These are phyloP conservation scores for Aspergillus nidulans DNA, from an alignment of 495 filamentous ascomycete species.

Conservation along the genomic window DNA sequence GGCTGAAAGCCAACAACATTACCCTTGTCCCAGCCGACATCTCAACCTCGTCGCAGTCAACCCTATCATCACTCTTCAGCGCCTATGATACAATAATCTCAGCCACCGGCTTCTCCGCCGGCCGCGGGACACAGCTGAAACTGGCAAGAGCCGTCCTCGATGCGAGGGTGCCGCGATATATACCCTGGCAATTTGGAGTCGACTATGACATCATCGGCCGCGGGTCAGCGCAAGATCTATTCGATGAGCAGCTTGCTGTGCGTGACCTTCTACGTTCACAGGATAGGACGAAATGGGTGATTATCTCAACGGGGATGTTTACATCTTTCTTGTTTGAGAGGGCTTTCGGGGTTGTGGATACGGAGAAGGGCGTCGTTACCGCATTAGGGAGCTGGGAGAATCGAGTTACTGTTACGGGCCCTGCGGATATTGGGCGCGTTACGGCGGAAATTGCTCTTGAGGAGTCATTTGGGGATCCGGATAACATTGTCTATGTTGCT, in stretches of 20 bases:
- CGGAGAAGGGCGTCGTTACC: slow-evolving; percentile 28
- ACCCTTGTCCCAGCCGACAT: slow-evolving; percentile 46
- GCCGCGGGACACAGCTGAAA: slow-evolving; percentile 48
- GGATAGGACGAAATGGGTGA: slow-evolving; percentile 45
- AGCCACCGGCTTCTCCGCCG: slow-evolving; percentile 50
- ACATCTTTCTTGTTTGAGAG: slow-evolving; percentile 58
- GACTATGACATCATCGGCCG: slow-evolving; percentile 58
- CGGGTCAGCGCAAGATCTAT: slow-evolving; percentile 51
- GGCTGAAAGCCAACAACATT: slow-evolving; percentile 32
- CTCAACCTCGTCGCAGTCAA: slow-evolving; percentile 22
- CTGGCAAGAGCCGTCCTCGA: slow-evolving; percentile 46
- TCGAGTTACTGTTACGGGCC: slow-evolving; percentile 52
- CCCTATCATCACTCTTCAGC: slow-evolving; percentile 41
- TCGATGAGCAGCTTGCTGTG: slow-evolving; percentile 59
- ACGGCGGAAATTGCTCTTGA: slow-evolving; percentile 48
- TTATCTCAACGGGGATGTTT: slow-evolving; percentile 61
- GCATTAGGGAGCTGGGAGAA: slow-evolving; percentile 56
- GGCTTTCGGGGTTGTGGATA: slow-evolving; percentile 52
- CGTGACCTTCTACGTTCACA: slow-evolving; percentile 48
- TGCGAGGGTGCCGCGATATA: slow-evolving; percentile 41
- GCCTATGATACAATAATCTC: slow-evolving; percentile 49
- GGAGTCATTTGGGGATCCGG: slow-evolving; percentile 10
- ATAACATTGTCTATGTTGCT: slow-evolving; percentile 49
- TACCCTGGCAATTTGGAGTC: slow-evolving; percentile 66
- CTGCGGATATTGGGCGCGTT: slow-evolving; percentile 54